phyloP scores from a whole-genome alignment of 768 basidiomycete species.

The Leccinum uliginosum region DNA sequence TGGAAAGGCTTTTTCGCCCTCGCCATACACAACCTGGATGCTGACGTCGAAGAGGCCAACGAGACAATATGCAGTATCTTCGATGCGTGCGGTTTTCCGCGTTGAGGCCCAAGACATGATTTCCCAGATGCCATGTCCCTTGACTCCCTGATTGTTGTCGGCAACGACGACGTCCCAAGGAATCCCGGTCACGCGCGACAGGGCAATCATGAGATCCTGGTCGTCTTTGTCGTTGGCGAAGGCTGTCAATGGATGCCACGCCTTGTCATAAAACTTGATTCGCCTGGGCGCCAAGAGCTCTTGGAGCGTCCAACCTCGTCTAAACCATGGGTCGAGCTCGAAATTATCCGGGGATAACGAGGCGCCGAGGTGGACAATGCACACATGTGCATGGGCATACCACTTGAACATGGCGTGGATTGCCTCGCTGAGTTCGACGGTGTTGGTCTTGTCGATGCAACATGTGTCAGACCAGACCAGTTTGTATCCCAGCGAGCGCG shows the following conservation, averaged over 20 bases:
- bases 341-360: constrained; percentile 14
- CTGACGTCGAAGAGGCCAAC: constrained; percentile 25
- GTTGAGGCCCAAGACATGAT: constrained; percentile 30
- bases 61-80: constrained; percentile 28
- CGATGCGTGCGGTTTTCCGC: constrained; percentile 25
- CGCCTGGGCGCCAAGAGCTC: constrained; percentile 25
- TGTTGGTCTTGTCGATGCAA: constrained; percentile 27
- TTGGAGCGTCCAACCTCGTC: constrained; percentile 23
- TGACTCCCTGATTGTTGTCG: constrained; percentile 19
- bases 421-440: constrained; percentile 28
- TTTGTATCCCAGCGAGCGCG: constrained; percentile 14
- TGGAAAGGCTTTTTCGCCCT: constrained; percentile 28
- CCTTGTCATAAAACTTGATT: constrained; percentile 23
- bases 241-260: constrained; percentile 18
- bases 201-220: background rate
- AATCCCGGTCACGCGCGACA: constrained; percentile 18
- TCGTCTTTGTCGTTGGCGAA: constrained; percentile 17
- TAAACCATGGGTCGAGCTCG: constrained; percentile 24
- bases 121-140: constrained; percentile 16
- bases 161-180: constrained; percentile 13
- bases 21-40: constrained; percentile 26
- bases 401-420: constrained; percentile 31
- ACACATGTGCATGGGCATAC: constrained; percentile 28
- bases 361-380: constrained; percentile 22
- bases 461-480: constrained; percentile 30